Conservation (phyloP, 768 basidiomycete genomes). For the Lactarius trivialis region DNA sequence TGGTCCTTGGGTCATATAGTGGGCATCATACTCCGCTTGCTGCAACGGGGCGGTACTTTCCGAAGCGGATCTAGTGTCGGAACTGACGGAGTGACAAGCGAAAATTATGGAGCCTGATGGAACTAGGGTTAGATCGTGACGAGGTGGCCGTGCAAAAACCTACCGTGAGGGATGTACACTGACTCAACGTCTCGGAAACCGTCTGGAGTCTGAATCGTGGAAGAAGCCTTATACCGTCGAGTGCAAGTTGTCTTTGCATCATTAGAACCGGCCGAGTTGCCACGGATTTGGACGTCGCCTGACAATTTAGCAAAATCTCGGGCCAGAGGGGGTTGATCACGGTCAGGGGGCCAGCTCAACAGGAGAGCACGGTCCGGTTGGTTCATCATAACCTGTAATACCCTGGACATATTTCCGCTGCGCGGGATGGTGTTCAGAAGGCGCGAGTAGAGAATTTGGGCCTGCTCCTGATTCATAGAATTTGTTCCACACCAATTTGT, state of each 20-base stretch:
- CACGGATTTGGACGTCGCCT: slow-evolving; percentile 58
- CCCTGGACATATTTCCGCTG: slow-evolving; percentile 46
- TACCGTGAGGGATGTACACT: slow-evolving; percentile 87
- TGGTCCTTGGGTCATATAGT: slow-evolving; percentile 25
- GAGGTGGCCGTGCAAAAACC: slow-evolving; percentile 28
- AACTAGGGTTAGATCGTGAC: slow-evolving; percentile 14
- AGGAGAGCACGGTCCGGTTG: slow-evolving; percentile 49
- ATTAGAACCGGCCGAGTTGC: slow-evolving; percentile 42
- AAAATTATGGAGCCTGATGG: slow-evolving; percentile 59
- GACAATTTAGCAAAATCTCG: slow-evolving; percentile 52
- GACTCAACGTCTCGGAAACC: slow-evolving; percentile 68
- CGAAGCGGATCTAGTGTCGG: slow-evolving; percentile 28
- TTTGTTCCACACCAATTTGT: slow-evolving; percentile 87
- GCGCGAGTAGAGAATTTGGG: slow-evolving; percentile 51
- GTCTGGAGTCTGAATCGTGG: slow-evolving; percentile 46
- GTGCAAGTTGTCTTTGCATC: slow-evolving; percentile 85
- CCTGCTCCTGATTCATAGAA: slow-evolving; percentile 48
- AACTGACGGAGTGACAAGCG: slow-evolving; percentile 62
- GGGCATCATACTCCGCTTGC: slow-evolving; percentile 25
- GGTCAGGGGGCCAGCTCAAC: slow-evolving; percentile 74
- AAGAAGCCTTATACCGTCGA: slow-evolving; percentile 70
- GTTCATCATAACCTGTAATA: slow-evolving; percentile 77
- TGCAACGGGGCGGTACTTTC: slow-evolving; percentile 21
- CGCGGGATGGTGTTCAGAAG: slow-evolving; percentile 51
- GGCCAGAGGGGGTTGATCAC: slow-evolving; percentile 32